A percentile compares a stretch with the other conserved stretches of the same genome.
Evolutionary conservation across 108 stramenopile genomes (phyloP).

Genomic region (Conticribra guillardii): DNA sequence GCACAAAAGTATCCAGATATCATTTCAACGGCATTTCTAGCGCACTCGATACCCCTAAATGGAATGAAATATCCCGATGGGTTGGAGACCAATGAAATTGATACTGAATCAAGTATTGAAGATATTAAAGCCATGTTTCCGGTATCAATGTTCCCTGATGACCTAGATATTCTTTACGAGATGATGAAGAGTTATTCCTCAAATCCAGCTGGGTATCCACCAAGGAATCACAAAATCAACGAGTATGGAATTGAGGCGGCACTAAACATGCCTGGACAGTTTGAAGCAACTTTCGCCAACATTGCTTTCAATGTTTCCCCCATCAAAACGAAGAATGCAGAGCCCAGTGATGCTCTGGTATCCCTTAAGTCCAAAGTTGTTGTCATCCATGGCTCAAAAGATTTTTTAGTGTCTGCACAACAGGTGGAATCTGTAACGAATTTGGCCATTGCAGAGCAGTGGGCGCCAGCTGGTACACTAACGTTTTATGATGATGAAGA

Average conservation of each 20-base stretch:
- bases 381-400: conserved; percentile 31
- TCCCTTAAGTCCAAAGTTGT: conserved; percentile 28
- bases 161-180: conserved; percentile 19
- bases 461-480: conserved; percentile 23
- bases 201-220: conserved; percentile 11
- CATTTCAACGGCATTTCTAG: conserved; percentile 28
- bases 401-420: conserved; percentile 14
- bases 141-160: not conserved
- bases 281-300: conserved; percentile 19
- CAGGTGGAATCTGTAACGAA: conserved; percentile 25
- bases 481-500: conserved; percentile 22
- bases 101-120: no score
- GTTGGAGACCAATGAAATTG: no score
- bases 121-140: no score
- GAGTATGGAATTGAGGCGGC: conserved; percentile 20
- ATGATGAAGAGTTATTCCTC: conserved; percentile 25
- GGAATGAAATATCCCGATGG: not conserved
- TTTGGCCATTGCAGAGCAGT: conserved; percentile 28
- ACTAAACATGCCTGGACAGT: conserved; percentile 15
- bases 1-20: conserved; percentile 26
- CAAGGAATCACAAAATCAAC: conserved; percentile 10
- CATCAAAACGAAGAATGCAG: conserved; percentile 21
- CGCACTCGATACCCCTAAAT: conserved; percentile 27
- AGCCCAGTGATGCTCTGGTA: conserved; percentile 11
- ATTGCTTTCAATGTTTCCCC: conserved; percentile 34